These are phyloP conservation scores for Colletotrichum abscissum DNA, from an alignment of 2,329 filamentous ascomycete species.

Conservation along the genomic window DNA sequence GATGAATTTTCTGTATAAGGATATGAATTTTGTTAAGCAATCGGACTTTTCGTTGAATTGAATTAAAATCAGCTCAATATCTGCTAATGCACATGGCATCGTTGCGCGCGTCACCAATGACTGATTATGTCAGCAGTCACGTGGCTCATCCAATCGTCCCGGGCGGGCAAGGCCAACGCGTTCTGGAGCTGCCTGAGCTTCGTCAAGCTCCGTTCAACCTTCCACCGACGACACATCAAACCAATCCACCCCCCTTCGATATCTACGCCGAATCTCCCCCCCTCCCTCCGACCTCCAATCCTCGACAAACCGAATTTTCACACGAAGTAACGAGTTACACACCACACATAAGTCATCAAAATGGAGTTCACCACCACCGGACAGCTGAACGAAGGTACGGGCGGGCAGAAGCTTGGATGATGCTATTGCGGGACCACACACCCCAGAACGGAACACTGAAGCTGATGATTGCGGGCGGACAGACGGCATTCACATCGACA, in stretches of 20 bases:
- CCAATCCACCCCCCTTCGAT: slow-evolving; percentile 21
- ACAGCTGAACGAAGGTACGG: slow-evolving; percentile 71
- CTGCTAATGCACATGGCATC: background rate
- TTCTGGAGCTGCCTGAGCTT: slow-evolving; percentile 61
- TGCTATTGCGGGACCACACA: slow-evolving; percentile 12
- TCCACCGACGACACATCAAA: slow-evolving; percentile 40
- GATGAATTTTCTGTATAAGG: background rate
- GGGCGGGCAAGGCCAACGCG: slow-evolving; percentile 46
- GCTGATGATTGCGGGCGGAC: slow-evolving; percentile 26
- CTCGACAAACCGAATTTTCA: background rate
- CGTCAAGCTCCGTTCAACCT: slow-evolving; percentile 51
- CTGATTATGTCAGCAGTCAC: slow-evolving; percentile 35
- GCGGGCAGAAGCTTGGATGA: slow-evolving; percentile 25
- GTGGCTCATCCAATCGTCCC: slow-evolving; percentile 28
- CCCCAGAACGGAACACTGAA: background rate
- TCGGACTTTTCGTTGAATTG: too few relatives aligned
- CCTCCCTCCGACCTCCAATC: background rate
- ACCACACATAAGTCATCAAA: background rate
- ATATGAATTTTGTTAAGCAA: background rate
- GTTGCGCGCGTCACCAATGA: accelerated
- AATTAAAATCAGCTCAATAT: background rate
- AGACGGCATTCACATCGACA: slow-evolving; percentile 99
- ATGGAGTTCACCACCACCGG: slow-evolving; percentile 76
- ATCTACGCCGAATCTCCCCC: background rate
- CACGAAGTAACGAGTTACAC: background rate